Evolutionary conservation across 768 basidiomycete genomes (phyloP).

Genomic region (Lactarius deliciosus): DNA sequence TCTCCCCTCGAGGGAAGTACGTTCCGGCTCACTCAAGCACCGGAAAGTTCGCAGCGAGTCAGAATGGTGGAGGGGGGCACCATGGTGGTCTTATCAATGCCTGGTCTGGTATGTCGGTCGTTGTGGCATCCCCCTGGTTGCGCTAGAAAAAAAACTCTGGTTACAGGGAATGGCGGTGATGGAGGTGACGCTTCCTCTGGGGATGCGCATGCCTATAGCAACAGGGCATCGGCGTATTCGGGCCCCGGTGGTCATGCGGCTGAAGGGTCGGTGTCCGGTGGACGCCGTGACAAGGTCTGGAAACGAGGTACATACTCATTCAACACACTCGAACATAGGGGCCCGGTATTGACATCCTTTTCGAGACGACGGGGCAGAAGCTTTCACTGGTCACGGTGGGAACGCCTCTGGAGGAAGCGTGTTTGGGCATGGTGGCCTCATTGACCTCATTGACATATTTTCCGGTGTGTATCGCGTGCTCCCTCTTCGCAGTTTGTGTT

Average conservation of each 20-base stretch:
- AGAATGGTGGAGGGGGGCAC: neutral
- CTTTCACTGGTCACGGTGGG: slow-evolving; percentile 21
- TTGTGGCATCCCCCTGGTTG: no score
- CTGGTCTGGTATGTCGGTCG: slow-evolving; percentile 15
- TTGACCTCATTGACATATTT: slow-evolving; percentile 21
- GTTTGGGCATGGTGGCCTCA: slow-evolving; percentile 11
- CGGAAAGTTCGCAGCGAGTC: neutral
- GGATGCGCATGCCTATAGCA: slow-evolving; percentile 8
- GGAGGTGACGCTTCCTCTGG: slow-evolving; percentile 21
- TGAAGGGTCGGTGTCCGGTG: slow-evolving; percentile 6
- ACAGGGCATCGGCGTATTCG: neutral
- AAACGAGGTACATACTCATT: slow-evolving; percentile 11
- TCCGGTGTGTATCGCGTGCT: slow-evolving; percentile 13
- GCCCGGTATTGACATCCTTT: neutral
- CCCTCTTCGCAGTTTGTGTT: neutral
- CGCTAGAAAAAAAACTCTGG: neutral
- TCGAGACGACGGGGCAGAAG: slow-evolving; percentile 3
- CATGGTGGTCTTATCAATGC: slow-evolving; percentile 5
- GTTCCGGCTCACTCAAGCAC: neutral
- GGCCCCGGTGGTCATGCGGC: slow-evolving; percentile 17
- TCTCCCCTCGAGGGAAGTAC: slow-evolving; percentile 5
- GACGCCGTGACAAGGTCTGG: neutral
- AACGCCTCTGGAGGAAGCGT: slow-evolving; percentile 23
- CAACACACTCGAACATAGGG: neutral
- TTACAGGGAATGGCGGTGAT: slow-evolving; percentile 12